phyloP scores from a whole-genome alignment of 768 basidiomycete species.

The Pulveroboletus sp. region DNA sequence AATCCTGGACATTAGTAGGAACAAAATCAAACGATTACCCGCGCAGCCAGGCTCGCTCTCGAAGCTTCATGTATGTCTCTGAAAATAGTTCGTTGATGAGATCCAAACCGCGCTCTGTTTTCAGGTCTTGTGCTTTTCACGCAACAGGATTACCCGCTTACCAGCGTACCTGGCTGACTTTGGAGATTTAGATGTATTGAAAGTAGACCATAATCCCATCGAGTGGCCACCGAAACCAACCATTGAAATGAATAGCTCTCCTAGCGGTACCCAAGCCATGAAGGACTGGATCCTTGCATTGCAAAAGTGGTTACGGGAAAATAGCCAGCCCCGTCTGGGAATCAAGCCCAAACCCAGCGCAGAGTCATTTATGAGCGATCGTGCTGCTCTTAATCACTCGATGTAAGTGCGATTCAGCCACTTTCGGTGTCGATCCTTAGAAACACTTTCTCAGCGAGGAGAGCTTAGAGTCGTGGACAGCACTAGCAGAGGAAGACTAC shows the following conservation, averaged over 20 bases:
- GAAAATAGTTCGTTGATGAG: neutral
- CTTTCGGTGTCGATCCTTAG: conserved; percentile 1
- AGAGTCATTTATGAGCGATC: conserved; percentile 49
- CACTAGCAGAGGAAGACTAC: conserved; percentile 34
- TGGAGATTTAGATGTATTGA: conserved; percentile 66
- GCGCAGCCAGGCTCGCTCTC: conserved; percentile 71
- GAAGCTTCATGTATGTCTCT: conserved; percentile 59
- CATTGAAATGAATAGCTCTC: conserved; percentile 40
- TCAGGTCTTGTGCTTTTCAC: conserved; percentile 81
- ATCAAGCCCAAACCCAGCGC: conserved; percentile 35
- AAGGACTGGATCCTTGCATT: conserved; percentile 68
- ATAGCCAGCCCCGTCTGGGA: conserved; percentile 33
- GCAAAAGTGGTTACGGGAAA: conserved; percentile 70
- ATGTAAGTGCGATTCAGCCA: conserved; percentile 17
- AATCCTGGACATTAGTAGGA: conserved; percentile 91
- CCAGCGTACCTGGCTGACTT: conserved; percentile 79
- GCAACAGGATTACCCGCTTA: conserved; percentile 77
- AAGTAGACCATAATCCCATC: conserved; percentile 86
- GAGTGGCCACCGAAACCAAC: conserved; percentile 82
- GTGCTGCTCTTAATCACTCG: conserved; percentile 31
- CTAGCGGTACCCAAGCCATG: conserved; percentile 48
- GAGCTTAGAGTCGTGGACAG: conserved; percentile 41
- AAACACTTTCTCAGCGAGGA: conserved; percentile 32
- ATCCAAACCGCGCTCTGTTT: conserved; percentile 1
- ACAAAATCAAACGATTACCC: conserved; percentile 81